phyloP scores from a whole-genome alignment of 1,139 yeast species.

The Casaregolazyma suthepensis region DNA sequence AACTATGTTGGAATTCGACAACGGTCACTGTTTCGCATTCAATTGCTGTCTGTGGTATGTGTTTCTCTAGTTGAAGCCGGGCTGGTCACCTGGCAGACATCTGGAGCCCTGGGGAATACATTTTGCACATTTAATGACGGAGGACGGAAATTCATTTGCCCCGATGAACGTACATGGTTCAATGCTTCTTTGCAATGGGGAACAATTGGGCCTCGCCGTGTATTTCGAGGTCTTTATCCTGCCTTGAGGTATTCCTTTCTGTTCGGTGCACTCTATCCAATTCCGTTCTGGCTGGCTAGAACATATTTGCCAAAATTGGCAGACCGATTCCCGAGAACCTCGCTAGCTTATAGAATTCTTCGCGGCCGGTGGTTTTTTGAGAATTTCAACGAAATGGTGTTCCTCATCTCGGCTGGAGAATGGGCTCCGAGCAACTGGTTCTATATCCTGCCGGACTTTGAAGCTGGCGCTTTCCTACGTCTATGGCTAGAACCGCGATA shows the following conservation, averaged over 20 bases:
- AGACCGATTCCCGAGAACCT: conserved; percentile 14
- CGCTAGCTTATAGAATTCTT: conserved; percentile 7
- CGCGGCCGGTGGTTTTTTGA: conserved; percentile 30
- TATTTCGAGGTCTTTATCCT: conserved; percentile 44
- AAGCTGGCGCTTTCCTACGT: conserved; percentile 49
- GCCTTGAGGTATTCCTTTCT: conserved; percentile 41
- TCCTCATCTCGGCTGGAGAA: conserved; percentile 13
- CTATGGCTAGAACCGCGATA: conserved; percentile 44
- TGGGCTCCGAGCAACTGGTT: conserved; percentile 38
- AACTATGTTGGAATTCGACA: conserved; percentile 53
- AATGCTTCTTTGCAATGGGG: conserved; percentile 49
- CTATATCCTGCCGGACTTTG: conserved; percentile 46
- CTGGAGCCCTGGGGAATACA: conserved; percentile 23
- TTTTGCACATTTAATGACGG: conserved; percentile 26
- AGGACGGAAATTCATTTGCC: conserved; percentile 26
- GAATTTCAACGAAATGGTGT: conserved; percentile 46
- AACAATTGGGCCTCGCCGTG: conserved; percentile 56
- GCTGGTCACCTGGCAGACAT: conserved; percentile 42
- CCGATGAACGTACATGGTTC: conserved; percentile 39
- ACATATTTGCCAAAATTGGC: conserved; percentile 28
- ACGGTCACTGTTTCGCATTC: conserved; percentile 49
- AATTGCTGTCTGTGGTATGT: conserved; percentile 36
- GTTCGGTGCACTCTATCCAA: conserved; percentile 40
- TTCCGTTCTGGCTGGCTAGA: conserved; percentile 41
- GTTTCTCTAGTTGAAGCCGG: conserved; percentile 40